Percentiles rank a stretch among this genome's conserved stretches.
Evolutionary conservation across 495 filamentous ascomycete genomes (phyloP).

Genomic region (Apiosordaria backusii): DNA sequence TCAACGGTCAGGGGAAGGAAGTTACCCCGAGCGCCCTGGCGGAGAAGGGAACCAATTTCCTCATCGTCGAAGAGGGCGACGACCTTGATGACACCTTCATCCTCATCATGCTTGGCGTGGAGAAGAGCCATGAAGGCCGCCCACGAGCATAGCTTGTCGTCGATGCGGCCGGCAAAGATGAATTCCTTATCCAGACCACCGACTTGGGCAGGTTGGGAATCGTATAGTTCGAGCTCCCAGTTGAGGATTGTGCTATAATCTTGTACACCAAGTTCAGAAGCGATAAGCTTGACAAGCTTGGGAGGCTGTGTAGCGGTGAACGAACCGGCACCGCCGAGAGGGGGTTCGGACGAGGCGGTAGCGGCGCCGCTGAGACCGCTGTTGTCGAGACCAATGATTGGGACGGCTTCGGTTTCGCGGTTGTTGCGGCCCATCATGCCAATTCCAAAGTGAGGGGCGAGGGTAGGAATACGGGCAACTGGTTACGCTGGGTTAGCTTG

Average conservation of each 20-base stretch:
- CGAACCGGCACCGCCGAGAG: constrained; percentile 49
- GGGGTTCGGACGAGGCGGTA: constrained; percentile 31
- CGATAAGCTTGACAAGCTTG: constrained; percentile 79
- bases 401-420: constrained; percentile 88
- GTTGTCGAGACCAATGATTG: constrained; percentile 86
- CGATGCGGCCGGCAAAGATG: constrained; percentile 91
- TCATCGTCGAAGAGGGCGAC: constrained; percentile 94
- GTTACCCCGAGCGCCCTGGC: constrained; percentile 87
- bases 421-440: constrained; percentile 76
- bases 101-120: constrained; percentile 52
- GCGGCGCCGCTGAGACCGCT: constrained; percentile 46
- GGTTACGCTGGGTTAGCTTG: constrained; percentile 18
- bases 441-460: constrained; percentile 90
- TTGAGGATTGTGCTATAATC: constrained; percentile 73
- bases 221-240: constrained; percentile 98
- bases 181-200: constrained; percentile 90
- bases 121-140: constrained; percentile 84
- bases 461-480: constrained; percentile 82
- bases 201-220: constrained; percentile 78
- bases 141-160: constrained; percentile 96
- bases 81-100: constrained; percentile 67
- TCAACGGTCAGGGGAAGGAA: constrained; percentile 77
- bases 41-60: constrained; percentile 85
- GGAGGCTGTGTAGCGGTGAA: constrained; percentile 80
- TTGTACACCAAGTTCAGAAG: constrained; percentile 63